phyloP scores from a whole-genome alignment of 2,329 filamentous ascomycete genomes.

The Ascochyta pisi region DNA sequence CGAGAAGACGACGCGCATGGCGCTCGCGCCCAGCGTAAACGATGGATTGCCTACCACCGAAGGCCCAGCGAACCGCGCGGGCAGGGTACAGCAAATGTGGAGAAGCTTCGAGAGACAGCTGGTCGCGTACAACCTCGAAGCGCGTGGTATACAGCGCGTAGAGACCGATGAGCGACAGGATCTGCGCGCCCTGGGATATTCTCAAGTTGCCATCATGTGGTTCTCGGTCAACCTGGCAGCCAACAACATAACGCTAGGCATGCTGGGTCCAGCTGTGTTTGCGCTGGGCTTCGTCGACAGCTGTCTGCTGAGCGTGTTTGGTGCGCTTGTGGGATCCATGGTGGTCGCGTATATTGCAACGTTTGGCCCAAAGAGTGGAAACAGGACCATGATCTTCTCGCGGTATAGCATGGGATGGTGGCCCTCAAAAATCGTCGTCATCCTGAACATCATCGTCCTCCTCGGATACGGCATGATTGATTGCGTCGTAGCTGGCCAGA shows the following conservation, averaged over 20 bases:
- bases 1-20: constrained; percentile 33
- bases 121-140: constrained; percentile 62
- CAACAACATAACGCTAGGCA: constrained; percentile 70
- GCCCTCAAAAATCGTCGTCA: constrained; percentile 67
- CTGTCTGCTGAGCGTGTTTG: constrained; percentile 64
- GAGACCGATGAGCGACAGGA: constrained; percentile 62
- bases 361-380: constrained; percentile 67
- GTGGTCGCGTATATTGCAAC: constrained; percentile 67
- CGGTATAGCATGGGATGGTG: constrained; percentile 70
- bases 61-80: constrained; percentile 2
- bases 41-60: constrained; percentile 29
- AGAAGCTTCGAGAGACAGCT: constrained; percentile 51
- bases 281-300: constrained; percentile 65
- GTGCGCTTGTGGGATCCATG: constrained; percentile 61
- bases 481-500: constrained; percentile 71
- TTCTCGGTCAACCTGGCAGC: constrained; percentile 68
- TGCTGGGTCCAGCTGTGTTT: constrained; percentile 67
- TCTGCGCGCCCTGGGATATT: constrained; percentile 59
- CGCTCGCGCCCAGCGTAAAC: constrained; percentile 32
- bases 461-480: constrained; percentile 69
- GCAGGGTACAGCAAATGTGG: constrained; percentile 30
- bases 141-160: constrained; percentile 67
- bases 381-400: constrained; percentile 67
- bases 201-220: constrained; percentile 66
- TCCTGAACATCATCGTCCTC: constrained; percentile 68